Base-by-base conservation (phyloP, 495 filamentous ascomycete species). In the Geoglossum glabrum region DNA sequence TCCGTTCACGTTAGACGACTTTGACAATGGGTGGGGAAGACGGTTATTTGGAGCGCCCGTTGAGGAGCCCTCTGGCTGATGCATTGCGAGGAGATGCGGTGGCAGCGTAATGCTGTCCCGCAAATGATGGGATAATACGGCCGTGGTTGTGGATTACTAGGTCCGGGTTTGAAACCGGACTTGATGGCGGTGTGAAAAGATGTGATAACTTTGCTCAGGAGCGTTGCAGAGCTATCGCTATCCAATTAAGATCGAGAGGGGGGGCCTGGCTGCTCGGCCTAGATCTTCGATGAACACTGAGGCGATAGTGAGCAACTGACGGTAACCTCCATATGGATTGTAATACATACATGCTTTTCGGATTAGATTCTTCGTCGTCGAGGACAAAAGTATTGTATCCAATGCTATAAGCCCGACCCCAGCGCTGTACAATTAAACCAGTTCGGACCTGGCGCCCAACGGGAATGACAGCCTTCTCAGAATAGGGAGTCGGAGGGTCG, bases 81-180 rank as follows among this genome's bases (percentile, higher is more conserved):
- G 87, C 88, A 95, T 95, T 73, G 79, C 83, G 74, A 87, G 78
- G 68, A 84, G 77, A 75, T 86, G 82, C 70, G 82, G 79, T 67
- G 81, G 80, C 67, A 76, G 78, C 81, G 84, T 79, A 73, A 83
- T 75, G 68, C 71, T 79, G 82, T 86, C 84, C 83, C 80, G 75
- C 69, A 74, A 68, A 65, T 74, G 71, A 68, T 78, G 76, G 64
- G 80, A 80, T 73, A 84, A 69, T 63, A 82, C 76, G 72, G 80
- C 82, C 81, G 81, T 84, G 73, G 74, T 83, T 79, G 76, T 71
- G 70, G 69, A 75, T 78, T 76, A 45, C 10, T 26, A 21, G 23
- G 56, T 45, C 56, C 38, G 56, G 49, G 49, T 52, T 27, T 52
- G 23, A 52, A 23, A 52, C 49, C 49, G 49, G 49, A 52, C 49